phyloP scores from a whole-genome alignment of 495 filamentous ascomycete species.

The Penicillium nucicola region DNA sequence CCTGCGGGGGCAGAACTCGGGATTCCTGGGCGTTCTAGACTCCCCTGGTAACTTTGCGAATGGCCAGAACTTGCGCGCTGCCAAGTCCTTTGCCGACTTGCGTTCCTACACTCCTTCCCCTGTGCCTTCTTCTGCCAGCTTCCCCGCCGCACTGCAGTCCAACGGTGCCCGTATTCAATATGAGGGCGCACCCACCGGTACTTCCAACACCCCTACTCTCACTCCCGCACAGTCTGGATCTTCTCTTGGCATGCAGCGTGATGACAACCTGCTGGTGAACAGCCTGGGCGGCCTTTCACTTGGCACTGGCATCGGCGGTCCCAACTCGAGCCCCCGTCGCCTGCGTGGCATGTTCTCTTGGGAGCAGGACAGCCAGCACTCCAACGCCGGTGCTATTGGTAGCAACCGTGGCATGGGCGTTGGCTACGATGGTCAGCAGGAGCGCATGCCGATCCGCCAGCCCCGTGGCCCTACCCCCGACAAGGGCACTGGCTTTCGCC shows the following conservation, averaged over 20 bases:
- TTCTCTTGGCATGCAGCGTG: slow-evolving; percentile 54
- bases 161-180: slow-evolving; percentile 64
- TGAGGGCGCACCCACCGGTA: slow-evolving; percentile 55
- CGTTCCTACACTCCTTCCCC: slow-evolving; percentile 94
- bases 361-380: slow-evolving; percentile 58
- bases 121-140: slow-evolving; percentile 82
- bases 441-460: slow-evolving; percentile 73
- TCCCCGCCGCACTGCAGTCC: slow-evolving; percentile 66
- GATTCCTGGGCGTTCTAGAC: slow-evolving; percentile 78
- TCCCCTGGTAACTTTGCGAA: slow-evolving; percentile 70
- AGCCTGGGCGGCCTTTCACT: slow-evolving; percentile 63
- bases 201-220: slow-evolving; percentile 70
- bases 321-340: slow-evolving; percentile 55
- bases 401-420: slow-evolving; percentile 76
- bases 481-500: slow-evolving; percentile 72
- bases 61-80: slow-evolving; percentile 78
- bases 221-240: slow-evolving; percentile 72
- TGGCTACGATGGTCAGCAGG: slow-evolving; percentile 61
- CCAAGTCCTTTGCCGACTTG: slow-evolving; percentile 95
- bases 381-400: slow-evolving; percentile 72
- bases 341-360: slow-evolving; percentile 63
- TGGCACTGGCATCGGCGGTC: slow-evolving; percentile 57
- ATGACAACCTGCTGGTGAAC: slow-evolving; percentile 65
- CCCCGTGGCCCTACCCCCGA: slow-evolving; percentile 76
- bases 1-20: slow-evolving; percentile 70